Conservation (phyloP, 345 rosid genomes). For the Gossypium sturtianum region DNA sequence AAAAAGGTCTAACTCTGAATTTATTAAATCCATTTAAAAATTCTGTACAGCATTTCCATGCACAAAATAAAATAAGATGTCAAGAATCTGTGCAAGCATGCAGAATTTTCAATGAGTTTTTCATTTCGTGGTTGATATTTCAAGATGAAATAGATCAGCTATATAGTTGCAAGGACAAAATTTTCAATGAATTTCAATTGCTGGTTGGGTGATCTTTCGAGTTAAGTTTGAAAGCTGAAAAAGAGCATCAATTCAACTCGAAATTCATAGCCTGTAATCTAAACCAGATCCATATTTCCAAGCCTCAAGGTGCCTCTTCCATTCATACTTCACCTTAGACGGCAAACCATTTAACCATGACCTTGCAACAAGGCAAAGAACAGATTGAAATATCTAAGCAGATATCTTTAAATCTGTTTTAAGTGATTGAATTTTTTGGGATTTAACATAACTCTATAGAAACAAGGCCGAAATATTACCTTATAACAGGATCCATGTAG, state of each 20-base stretch:
- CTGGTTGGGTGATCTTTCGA: background rate
- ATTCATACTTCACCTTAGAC: slow-evolving; percentile 45
- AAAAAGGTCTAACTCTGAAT: too few relatives aligned
- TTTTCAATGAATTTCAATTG: background rate
- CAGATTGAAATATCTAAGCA: slow-evolving; percentile 3
- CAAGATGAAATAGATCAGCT: background rate
- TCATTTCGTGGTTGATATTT: background rate
- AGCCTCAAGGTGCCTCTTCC: slow-evolving; percentile 51
- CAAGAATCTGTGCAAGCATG: background rate
- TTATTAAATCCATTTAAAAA: too few relatives aligned
- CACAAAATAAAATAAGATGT: too few relatives aligned
- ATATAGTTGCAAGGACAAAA: background rate
- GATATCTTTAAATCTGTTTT: background rate
- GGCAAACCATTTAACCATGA: slow-evolving; percentile 47
- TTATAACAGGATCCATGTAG: slow-evolving; percentile 61
- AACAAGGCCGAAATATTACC: slow-evolving; percentile 34
- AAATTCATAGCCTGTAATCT: background rate
- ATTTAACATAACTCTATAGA: background rate
- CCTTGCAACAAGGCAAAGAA: slow-evolving; percentile 29
- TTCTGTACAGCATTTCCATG: background rate
- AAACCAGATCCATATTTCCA: slow-evolving; percentile 10
- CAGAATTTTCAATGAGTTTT: background rate
- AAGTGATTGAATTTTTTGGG: background rate
- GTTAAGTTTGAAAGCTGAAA: background rate
- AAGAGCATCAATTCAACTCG: background rate